Base-by-base conservation (phyloP, 352 stramenopile species). In the Phytopythium montanum region DNA sequence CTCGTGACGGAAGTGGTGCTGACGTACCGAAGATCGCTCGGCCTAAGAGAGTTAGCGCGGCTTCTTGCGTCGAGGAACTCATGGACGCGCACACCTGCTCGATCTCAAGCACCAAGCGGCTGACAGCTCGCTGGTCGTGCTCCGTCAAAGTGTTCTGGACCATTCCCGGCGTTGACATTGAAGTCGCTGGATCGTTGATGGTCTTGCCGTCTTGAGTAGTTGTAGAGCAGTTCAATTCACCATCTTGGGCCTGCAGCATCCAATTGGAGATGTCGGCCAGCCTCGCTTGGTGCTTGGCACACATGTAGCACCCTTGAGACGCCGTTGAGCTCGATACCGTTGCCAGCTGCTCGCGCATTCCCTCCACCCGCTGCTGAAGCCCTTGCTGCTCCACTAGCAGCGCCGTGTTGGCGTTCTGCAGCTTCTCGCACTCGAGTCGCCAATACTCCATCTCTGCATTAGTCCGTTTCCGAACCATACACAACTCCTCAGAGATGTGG, bases 401-500 rank as follows among this genome's bases (percentile, higher is more conserved):
- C 12, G 62, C 58, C 56, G 72, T 76, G 62, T 81, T 85, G 1
- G 64, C 60, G 33, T 86, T 82, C 49, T 89, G 75, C 3, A 81
- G 62, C 42, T 87, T 89, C 51, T 85, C 75, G 58, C 79, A 85
- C 44, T 89, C 79, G 8, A 89, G 57, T 33, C 84, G 82, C 79
- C 79, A 89, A 52, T 75, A 89, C 25, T 83, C 77, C 5, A 86
- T 71, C 42, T 89, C 79, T 0, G 73, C 68, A 10, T 62, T 66
- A n/a, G 81, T 85, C 25, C 77, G 64, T 36, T 89, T 89, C 13
- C 79, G 70, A 18, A 89, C 61, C 54, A 84, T 87, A n/a, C 72
- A 84, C 0, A 89, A 54, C 29, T 89, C 79, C 54, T 87, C 79
- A 1, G 79, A 89, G 41, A 89, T 83, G 48, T 89, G 79, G 0